phyloP scores from a whole-genome alignment of 495 filamentous ascomycete species.

The Neohortaea acidophila region DNA sequence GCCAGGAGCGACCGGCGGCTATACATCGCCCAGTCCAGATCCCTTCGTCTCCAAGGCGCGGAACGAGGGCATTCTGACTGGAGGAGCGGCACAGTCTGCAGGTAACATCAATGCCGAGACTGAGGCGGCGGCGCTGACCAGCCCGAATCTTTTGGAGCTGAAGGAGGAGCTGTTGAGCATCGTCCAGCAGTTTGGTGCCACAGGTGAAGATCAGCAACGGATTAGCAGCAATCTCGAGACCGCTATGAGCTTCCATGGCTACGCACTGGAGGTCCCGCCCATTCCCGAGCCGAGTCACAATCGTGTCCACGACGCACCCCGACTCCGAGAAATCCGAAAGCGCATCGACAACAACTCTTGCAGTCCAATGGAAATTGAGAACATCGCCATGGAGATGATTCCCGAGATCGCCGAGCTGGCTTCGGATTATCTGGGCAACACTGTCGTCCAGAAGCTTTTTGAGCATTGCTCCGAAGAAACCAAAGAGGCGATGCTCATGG shows the following conservation, averaged over 20 bases:
- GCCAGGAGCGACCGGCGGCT: constrained; percentile 64
- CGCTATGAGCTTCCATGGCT: constrained; percentile 58
- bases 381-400: constrained; percentile 81
- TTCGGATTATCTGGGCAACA: constrained; percentile 94
- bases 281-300: constrained; percentile 80
- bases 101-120: constrained; percentile 28
- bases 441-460: constrained; percentile 97
- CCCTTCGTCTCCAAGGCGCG: constrained; percentile 38
- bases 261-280: constrained; percentile 71
- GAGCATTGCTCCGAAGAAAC: constrained; percentile 83
- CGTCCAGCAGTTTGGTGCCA: constrained; percentile 76
- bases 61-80: constrained; percentile 21
- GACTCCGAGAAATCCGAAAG: constrained; percentile 91
- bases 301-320: constrained; percentile 84
- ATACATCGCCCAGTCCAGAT: constrained; percentile 92
- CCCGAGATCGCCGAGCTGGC: constrained; percentile 89
- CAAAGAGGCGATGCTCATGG: constrained; percentile 77
- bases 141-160: constrained; percentile 58
- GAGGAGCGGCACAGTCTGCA: constrained; percentile 27
- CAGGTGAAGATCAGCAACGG: constrained; percentile 56
- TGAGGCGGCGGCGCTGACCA: constrained; percentile 33
- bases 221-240: constrained; percentile 59
- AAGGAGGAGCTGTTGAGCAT: constrained; percentile 71
- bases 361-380: constrained; percentile 74
- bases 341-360: constrained; percentile 88